Evolutionary conservation across 768 basidiomycete genomes (phyloP), one percentile per base, ranked within the genome.

Genomic region (Trametes coccinea): DNA sequence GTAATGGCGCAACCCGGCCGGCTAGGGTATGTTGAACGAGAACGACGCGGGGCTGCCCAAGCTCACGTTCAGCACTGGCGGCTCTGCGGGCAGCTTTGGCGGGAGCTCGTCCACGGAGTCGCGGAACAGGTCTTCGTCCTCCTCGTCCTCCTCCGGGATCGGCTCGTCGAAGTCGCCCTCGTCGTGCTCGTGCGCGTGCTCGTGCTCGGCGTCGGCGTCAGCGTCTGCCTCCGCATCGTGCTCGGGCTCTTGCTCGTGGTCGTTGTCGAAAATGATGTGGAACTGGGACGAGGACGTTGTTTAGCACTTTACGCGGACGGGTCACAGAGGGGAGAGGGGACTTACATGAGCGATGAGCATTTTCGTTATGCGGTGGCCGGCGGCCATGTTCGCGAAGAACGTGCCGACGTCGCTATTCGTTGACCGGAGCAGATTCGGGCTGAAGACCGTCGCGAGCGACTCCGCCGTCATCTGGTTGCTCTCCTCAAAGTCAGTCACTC

Each of bases 401-500:
- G 88, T 80, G 10, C 82, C 84, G 73, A 92, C 88, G 70, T 91
- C 88, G 62, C 89, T 90, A 69, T 88, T 85, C 2, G 89, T 89
- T 3, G 90, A 87, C 17, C 90, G 85, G 53, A 92, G 71, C 49
- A 93, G 73, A 69, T 91, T 92, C 5, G 90, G 91, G 62, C 90
- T 90, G 73, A 93, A 93, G 16, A 93, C 91, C 54, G 93, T 92
- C 0, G 93, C 88, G 3, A 95, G 79, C 6, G 89, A 86, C 65
- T 93, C 88, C 1, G 90, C 86, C 2, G 89, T 91, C 93, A 95
- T 95, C 61, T 94, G 92, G 67, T 93, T 95, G 51, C 86, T 82
- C 60, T 93, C 92, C 70, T 94, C 92, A 73, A 82, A 91, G 69
- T 93, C 91, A 4, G 91, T 90, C n/a, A 93, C 89, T 70, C 90